Percentiles rank a stretch among this genome's conserved stretches.
phyloP scores from a whole-genome alignment of 805 yeast species.

The Zygoascus ofunaensis region DNA sequence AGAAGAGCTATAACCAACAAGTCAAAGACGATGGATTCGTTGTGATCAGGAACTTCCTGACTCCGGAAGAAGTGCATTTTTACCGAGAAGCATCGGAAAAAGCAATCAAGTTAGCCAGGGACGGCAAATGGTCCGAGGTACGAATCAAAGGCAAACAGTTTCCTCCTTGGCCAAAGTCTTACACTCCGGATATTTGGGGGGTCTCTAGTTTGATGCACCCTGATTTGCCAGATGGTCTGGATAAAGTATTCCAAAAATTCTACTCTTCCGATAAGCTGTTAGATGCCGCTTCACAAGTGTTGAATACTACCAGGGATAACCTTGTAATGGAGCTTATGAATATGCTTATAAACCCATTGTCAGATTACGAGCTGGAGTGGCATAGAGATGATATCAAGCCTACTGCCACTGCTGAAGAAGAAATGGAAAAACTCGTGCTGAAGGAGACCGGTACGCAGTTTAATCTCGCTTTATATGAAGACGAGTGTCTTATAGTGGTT shows the following conservation, averaged over 20 bases:
- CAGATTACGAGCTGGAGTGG: slow-evolving; percentile 47
- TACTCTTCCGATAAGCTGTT: slow-evolving; percentile 25
- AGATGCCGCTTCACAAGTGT: slow-evolving; percentile 35
- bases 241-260: slow-evolving; percentile 8
- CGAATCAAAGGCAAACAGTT: slow-evolving; percentile 45
- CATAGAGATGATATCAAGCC: slow-evolving; percentile 44
- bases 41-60: slow-evolving; percentile 34
- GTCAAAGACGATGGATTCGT: slow-evolving; percentile 26
- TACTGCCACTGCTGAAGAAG: slow-evolving; percentile 38
- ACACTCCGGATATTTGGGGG: slow-evolving; percentile 47
- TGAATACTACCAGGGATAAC: slow-evolving; percentile 31
- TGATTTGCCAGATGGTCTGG: slow-evolving; percentile 29
- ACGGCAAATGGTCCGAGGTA: slow-evolving; percentile 41
- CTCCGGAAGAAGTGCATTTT: slow-evolving; percentile 33
- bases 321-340: slow-evolving; percentile 43
- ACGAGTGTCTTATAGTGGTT: slow-evolving; percentile 39
- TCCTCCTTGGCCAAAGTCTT: slow-evolving; percentile 49
- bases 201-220: slow-evolving; percentile 42
- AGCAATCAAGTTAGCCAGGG: slow-evolving; percentile 36
- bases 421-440: slow-evolving; percentile 31
- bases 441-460: slow-evolving; percentile 44
- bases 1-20: slow-evolving; percentile 4
- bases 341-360: slow-evolving; percentile 44
- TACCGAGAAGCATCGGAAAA: slow-evolving; percentile 28
- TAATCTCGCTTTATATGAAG: slow-evolving; percentile 41